Evolutionary conservation across 2,329 filamentous ascomycete genomes (phyloP).

Genomic region (Colletotrichum sp.): DNA sequence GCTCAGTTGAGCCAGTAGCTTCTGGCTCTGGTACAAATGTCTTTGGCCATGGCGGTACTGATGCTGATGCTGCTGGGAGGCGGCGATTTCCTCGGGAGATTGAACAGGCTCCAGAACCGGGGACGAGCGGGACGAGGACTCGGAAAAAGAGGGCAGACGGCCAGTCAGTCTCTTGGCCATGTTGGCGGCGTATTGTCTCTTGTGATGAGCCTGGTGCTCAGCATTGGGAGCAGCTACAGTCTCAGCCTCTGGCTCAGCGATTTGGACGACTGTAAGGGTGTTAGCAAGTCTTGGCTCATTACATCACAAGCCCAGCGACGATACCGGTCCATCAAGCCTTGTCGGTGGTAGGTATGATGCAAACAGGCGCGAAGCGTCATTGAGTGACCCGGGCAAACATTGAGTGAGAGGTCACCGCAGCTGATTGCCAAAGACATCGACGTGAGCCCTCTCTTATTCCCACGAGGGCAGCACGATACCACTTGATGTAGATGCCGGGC

Average conservation of each 20-base stretch:
- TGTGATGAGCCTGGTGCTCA: constrained; percentile 38
- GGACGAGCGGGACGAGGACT: constrained; percentile 50
- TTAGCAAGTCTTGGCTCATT: constrained; percentile 19
- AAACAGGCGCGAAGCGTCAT: constrained; percentile 15
- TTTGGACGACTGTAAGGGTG: constrained; percentile 55
- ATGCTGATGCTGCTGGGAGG: constrained; percentile 10
- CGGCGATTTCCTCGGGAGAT: constrained; percentile 28
- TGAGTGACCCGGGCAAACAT: constrained; percentile 24
- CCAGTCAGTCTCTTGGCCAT: constrained; percentile 50
- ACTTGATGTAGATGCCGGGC: constrained; percentile 14
- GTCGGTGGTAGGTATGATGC: neutral
- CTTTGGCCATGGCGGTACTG: constrained; percentile 36
- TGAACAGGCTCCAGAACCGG: constrained; percentile 37
- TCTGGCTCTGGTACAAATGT: constrained; percentile 51
- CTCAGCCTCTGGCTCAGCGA: constrained; percentile 53
- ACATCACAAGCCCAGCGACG: constrained; percentile 12
- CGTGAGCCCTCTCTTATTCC: neutral
- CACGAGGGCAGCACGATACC: neutral
- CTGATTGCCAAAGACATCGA: neutral
- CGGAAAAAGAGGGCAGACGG: constrained; percentile 28
- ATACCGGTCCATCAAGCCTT: constrained; percentile 17
- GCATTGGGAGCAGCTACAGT: constrained; percentile 21
- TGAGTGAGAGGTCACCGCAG: neutral
- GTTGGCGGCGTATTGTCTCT: constrained; percentile 50
- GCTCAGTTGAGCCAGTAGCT: constrained; percentile 74